Percentiles rank a stretch among this genome's conserved stretches.
These are phyloP conservation scores for Dipodascus geniculatus DNA, from an alignment of 805 yeast species.

Conservation along the genomic window DNA sequence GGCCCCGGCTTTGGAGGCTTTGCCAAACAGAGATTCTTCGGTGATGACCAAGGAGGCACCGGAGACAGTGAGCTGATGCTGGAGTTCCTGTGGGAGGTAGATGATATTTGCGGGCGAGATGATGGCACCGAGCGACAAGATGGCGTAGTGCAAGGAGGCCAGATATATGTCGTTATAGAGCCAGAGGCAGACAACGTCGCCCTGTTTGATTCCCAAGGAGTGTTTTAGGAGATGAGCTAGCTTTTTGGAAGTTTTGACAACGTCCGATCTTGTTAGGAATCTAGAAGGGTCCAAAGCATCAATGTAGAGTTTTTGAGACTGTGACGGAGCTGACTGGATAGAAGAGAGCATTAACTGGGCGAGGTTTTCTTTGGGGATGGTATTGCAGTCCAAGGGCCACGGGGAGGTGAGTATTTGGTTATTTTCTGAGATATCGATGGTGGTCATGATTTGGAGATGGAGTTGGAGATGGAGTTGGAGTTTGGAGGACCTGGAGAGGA, in stretches of 20 bases:
- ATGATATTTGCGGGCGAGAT: slow-evolving; percentile 23
- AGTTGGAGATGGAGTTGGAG: no score
- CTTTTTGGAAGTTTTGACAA: slow-evolving; percentile 9
- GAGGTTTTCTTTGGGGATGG: neutral
- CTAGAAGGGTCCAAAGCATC: slow-evolving; percentile 4
- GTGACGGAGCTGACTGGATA: neutral
- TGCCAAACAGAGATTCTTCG: slow-evolving; percentile 6
- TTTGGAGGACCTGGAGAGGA: no score
- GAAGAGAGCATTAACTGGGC: neutral
- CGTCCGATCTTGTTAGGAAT: neutral
- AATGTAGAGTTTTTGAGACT: slow-evolving; percentile 1
- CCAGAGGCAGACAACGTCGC: slow-evolving; percentile 21
- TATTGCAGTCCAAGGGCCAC: neutral
- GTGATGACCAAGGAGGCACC: slow-evolving; percentile 12
- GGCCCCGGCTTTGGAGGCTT: slow-evolving; percentile 4
- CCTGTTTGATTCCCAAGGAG: slow-evolving; percentile 11
- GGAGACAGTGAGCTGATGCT: slow-evolving; percentile 16
- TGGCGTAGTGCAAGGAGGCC: slow-evolving; percentile 18
- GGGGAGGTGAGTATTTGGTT: neutral
- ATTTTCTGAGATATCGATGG: no score
- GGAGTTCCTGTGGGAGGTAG: slow-evolving; percentile 22
- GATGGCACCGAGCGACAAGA: slow-evolving; percentile 18
- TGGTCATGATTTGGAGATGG: no score
- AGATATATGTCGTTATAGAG: slow-evolving; percentile 18
- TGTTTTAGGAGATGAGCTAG: slow-evolving; percentile 12